Percentiles rank a stretch among this genome's conserved stretches.
Conservation (phyloP, 352 stramenopile genomes). For the Pythium rishiriense region DNA sequence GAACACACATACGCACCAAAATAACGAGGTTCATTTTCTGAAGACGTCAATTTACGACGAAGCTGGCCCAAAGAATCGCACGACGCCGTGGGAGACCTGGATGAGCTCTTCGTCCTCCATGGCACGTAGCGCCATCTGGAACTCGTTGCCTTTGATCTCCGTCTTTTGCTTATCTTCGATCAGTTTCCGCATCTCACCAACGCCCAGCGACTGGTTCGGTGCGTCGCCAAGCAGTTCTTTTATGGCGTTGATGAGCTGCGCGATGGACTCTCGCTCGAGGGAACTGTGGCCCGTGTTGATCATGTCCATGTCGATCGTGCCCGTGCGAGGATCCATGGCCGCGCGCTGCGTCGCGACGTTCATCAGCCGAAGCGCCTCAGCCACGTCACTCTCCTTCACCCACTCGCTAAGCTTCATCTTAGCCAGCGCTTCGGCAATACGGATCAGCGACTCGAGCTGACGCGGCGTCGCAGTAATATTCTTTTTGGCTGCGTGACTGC, state of each 20-base stretch:
- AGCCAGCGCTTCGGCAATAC: slow-evolving; percentile 96
- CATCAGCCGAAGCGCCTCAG: slow-evolving; percentile 97
- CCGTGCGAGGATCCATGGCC: slow-evolving; percentile 97
- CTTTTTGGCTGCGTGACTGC: slow-evolving; percentile 72
- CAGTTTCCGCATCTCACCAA: slow-evolving; percentile 86
- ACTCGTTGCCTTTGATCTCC: slow-evolving; percentile 81
- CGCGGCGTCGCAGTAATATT: slow-evolving; percentile 98
- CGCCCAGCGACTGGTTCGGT: slow-evolving; percentile 66
- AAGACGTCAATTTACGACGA: slow-evolving; percentile 5
- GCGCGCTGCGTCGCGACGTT: slow-evolving; percentile 96
- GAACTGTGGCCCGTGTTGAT: slow-evolving; percentile 95
- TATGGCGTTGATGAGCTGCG: slow-evolving; percentile 52
- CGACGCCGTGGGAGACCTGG: slow-evolving; percentile 90
- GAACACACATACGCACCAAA: slow-evolving; percentile 4
- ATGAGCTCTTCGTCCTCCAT: slow-evolving; percentile 93
- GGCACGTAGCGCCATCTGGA: slow-evolving; percentile 86
- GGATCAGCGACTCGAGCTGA: slow-evolving; percentile 98
- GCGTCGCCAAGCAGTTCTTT: slow-evolving; percentile 60
- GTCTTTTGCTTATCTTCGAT: slow-evolving; percentile 84
- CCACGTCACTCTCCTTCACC: slow-evolving; percentile 85
- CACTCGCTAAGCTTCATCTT: slow-evolving; percentile 91
- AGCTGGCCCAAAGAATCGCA: slow-evolving; percentile 59
- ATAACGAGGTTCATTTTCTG: background rate
- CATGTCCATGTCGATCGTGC: slow-evolving; percentile 99
- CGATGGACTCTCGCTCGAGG: slow-evolving; percentile 84